Conservation (phyloP, 163 green algal species). For the Chlamydomonas reinhardtii region DNA sequence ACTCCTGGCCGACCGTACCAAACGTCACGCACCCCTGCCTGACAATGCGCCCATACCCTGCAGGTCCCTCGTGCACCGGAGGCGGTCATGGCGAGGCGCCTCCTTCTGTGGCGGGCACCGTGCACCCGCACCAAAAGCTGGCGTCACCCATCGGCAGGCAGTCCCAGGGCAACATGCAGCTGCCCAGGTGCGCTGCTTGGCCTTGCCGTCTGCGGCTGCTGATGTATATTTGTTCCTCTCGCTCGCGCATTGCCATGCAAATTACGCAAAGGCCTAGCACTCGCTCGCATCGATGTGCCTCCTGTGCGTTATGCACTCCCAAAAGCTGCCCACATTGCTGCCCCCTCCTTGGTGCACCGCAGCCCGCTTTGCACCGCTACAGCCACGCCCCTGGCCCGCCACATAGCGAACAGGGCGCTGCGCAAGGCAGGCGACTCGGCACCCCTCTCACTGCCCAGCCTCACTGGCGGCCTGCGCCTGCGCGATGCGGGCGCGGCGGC, state of each 20-base stretch:
- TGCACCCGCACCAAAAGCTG: background rate
- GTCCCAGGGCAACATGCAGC: background rate
- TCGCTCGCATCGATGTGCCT: no score
- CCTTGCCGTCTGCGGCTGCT: background rate
- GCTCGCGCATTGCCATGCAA: no score
- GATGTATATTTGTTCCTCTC: no score
- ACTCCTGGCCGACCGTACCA: no score
- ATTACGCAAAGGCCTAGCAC: no score
- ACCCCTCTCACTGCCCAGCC: slow-evolving; percentile 8
- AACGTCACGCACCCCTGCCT: background rate
- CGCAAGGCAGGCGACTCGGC: slow-evolving; percentile 1
- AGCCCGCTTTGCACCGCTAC: slow-evolving; percentile 10
- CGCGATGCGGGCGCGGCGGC: background rate
- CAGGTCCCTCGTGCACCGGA: slow-evolving; percentile 11
- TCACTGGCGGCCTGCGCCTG: background rate
- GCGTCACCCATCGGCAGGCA: background rate
- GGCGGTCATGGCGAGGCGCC: slow-evolving; percentile 21
- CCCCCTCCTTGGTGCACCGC: background rate
- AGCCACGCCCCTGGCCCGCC: slow-evolving; percentile 20
- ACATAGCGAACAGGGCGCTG: slow-evolving; percentile 12
- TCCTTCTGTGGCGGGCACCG: background rate
- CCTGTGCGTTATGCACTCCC: no score
- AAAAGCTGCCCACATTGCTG: no score
- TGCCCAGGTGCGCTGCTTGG: background rate
- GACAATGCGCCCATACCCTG: no score